Evolutionary conservation across 2,329 filamentous ascomycete species (phyloP).

Genomic region (Aspergillus oerlinghausenensis): DNA sequence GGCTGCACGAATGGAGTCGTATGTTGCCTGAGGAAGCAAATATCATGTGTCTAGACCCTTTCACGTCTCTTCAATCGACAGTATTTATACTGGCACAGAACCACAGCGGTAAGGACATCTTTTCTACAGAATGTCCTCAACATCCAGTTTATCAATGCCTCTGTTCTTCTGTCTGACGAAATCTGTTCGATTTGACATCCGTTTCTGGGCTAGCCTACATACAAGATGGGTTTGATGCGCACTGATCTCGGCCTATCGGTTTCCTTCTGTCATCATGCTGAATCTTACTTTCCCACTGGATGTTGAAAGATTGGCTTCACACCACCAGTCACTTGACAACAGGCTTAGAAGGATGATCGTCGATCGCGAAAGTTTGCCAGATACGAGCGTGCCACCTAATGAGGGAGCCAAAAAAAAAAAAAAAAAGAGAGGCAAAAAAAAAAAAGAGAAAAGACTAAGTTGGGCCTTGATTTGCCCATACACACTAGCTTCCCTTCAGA

Average conservation of each 20-base stretch:
- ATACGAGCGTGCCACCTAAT: background rate
- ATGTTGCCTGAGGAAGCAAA: background rate
- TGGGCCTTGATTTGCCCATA: background rate
- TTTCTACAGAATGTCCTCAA: background rate
- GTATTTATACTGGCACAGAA: background rate
- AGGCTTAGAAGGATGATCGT: background rate
- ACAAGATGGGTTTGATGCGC: background rate
- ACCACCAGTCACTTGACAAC: background rate
- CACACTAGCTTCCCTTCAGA: background rate
- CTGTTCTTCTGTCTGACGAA: background rate
- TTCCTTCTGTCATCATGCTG: background rate
- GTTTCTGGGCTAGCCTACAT: background rate
- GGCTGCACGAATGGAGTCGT: background rate
- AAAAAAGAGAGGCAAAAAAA: no score
- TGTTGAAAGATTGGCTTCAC: background rate
- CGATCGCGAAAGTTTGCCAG: background rate
- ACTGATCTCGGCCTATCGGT: background rate
- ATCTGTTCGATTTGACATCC: background rate
- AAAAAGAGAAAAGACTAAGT: background rate
- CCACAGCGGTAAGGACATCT: background rate
- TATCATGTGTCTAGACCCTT: background rate
- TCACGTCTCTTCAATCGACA: background rate
- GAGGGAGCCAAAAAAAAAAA: no score
- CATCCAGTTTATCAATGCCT: background rate
- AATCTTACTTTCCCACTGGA: background rate